Evolutionary conservation across 2,329 filamentous ascomycete genomes (phyloP), one percentile per base, ranked within the genome.

Genomic region (Stagonosporopsis rhizophila): DNA sequence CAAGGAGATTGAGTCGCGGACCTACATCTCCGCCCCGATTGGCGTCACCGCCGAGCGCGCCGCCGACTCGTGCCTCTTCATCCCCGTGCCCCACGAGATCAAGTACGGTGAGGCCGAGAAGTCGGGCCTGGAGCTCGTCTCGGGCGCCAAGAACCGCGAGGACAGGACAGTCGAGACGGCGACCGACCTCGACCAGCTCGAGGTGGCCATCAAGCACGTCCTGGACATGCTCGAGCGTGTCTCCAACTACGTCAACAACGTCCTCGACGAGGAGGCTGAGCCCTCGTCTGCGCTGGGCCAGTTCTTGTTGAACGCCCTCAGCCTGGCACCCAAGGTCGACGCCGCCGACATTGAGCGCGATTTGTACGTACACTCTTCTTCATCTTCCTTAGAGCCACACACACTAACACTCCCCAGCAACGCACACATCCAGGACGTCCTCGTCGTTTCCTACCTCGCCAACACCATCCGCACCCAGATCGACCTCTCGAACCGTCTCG

Each of bases 381-480:
- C 27, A 12, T 12, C 25, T 9, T 5, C 9, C 4, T 27, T 4
- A 11, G 5, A 30, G 3, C 11, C 27, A 30, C 7, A 11, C 22
- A 15, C 56, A 74, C 78, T 74, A 76, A 74, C 40, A 44, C 22
- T 32, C 35, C 4, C 12, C 73, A 87, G 85, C 87, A 99, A 99
- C 87, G 96, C 96, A 83, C 95, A 99, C 82, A 92, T 99, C 79
- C 95, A 99, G 82, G 95, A 99, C 78, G 93, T 99, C 59, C 88
- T 99, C 66, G 93, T 98, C 78, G 93, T 99, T 70, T 96, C 92
- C 67, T 99, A 99, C 83, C 86, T 99, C 64, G 92, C 95, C 77
- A 99, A 98, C 85, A 97, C 92, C 66, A 96, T 98, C 80, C 92
- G 94, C 78, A 98, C 94, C 68, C 95, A 99, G 83, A 97, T 99